phyloP scores from a whole-genome alignment of 768 basidiomycete species.

The Russula lepida region DNA sequence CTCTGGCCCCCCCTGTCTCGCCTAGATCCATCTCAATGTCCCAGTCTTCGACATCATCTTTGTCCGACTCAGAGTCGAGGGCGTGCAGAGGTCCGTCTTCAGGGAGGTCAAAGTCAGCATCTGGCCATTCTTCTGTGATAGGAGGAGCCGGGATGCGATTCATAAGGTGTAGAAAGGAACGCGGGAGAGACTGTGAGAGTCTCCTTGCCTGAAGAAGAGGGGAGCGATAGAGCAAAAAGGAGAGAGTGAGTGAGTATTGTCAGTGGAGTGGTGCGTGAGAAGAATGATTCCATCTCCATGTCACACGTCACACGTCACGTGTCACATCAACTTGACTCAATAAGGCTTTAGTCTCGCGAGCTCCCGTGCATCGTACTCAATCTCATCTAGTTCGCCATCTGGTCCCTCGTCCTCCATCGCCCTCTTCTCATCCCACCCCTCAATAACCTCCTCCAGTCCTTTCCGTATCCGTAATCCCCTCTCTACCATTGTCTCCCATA shows the following conservation, averaged over 20 bases:
- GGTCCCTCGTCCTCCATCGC: slow-evolving; percentile 10
- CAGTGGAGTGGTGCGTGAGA: not conserved
- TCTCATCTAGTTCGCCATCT: slow-evolving; percentile 36
- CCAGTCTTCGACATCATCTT: slow-evolving; percentile 70
- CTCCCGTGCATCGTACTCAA: slow-evolving; percentile 52
- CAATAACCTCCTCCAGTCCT: slow-evolving; percentile 51
- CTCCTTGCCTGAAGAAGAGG: slow-evolving; percentile 18
- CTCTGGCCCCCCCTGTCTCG: slow-evolving; percentile 45
- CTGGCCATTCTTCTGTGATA: slow-evolving; percentile 73
- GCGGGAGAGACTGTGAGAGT: slow-evolving; percentile 14
- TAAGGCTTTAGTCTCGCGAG: slow-evolving; percentile 57
- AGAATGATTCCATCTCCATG: not conserved
- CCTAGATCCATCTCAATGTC: slow-evolving; percentile 68
- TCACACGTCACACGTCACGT: slow-evolving; percentile 4
- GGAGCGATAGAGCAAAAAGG: slow-evolving; percentile 1
- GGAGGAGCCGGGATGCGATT: slow-evolving; percentile 49
- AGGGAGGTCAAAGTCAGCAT: slow-evolving; percentile 80
- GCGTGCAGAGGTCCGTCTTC: slow-evolving; percentile 63
- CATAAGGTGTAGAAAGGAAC: slow-evolving; percentile 32
- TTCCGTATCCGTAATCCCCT: slow-evolving; percentile 55
- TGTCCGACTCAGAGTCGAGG: slow-evolving; percentile 50
- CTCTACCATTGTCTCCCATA: slow-evolving; percentile 72
- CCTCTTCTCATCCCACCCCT: slow-evolving; percentile 34
- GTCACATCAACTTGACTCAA: slow-evolving; percentile 25
- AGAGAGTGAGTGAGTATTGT: not conserved